These are phyloP conservation scores for Boletus rubropictus DNA, from an alignment of 768 basidiomycete genomes.

Conservation along the genomic window DNA sequence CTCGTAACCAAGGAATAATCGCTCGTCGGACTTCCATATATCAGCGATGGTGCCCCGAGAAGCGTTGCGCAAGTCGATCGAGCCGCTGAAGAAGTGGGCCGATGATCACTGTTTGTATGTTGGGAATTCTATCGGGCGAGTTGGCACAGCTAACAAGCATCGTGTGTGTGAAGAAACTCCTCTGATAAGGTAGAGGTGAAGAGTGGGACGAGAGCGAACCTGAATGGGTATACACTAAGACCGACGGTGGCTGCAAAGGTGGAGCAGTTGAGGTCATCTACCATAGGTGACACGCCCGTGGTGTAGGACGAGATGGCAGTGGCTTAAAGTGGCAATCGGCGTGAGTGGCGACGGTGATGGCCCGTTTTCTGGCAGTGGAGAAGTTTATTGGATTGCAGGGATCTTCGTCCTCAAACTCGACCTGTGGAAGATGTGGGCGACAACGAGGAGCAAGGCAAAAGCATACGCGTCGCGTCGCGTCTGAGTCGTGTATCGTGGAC, in stretches of 20 bases:
- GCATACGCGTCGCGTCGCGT: conserved; percentile 13
- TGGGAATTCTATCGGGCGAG: conserved; percentile 28
- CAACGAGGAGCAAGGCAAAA: neutral
- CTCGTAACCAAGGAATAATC: conserved; percentile 14
- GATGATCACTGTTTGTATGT: conserved; percentile 58
- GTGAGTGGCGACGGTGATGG: neutral
- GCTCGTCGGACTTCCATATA: conserved; percentile 62
- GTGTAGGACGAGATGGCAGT: conserved; percentile 48
- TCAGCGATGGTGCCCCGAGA: conserved; percentile 75
- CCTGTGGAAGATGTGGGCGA: conserved; percentile 21
- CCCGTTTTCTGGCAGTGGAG: conserved; percentile 37
- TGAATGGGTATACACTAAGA: conserved; percentile 49
- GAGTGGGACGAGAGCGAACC: conserved; percentile 59
- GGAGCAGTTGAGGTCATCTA: conserved; percentile 38
- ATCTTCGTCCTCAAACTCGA: conserved; percentile 38
- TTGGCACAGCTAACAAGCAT: conserved; percentile 4
- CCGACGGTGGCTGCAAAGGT: conserved; percentile 43
- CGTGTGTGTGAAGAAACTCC: conserved; percentile 38
- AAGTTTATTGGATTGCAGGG: conserved; percentile 38
- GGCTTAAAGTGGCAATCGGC: conserved; percentile 31
- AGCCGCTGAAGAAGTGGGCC: conserved; percentile 62
- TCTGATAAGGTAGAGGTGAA: conserved; percentile 67
- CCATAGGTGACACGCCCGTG: conserved; percentile 55
- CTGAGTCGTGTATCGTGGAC: conserved; percentile 15
- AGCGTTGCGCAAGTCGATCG: conserved; percentile 66